Evolutionary conservation across 1,139 yeast species (phyloP).

Genomic region (Eremothecium cymbalariae): DNA sequence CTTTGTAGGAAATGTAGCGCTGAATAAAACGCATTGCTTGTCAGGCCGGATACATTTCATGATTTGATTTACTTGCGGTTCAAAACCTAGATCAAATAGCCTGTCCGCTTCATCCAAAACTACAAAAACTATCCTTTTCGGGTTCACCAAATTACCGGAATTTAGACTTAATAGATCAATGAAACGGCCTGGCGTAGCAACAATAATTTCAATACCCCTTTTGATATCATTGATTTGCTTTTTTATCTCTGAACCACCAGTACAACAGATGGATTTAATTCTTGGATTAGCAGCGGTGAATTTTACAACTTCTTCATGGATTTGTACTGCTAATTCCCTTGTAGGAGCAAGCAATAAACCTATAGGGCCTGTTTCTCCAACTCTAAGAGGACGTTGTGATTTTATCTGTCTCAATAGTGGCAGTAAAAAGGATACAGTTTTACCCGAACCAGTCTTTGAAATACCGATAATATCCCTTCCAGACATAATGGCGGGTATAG

Average conservation of each 20-base stretch:
- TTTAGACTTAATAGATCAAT: conserved; percentile 85
- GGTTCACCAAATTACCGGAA: conserved; percentile 65
- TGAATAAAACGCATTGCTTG: conserved; percentile 82
- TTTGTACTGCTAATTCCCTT: conserved; percentile 84
- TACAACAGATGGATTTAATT: conserved; percentile 65
- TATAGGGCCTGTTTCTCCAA: conserved; percentile 59
- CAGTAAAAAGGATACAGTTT: conserved; percentile 77
- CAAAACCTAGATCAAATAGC: conserved; percentile 96
- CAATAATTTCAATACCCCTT: conserved; percentile 70
- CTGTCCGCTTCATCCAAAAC: conserved; percentile 96
- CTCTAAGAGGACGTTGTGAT: conserved; percentile 52
- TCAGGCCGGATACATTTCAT: conserved; percentile 75
- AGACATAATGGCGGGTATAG: conserved; percentile 82
- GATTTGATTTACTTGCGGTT: conserved; percentile 86
- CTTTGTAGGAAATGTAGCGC: conserved; percentile 86
- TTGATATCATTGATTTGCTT: conserved; percentile 74
- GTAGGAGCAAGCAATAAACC: conserved; percentile 86
- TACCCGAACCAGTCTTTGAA: conserved; percentile 96
- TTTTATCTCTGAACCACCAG: conserved; percentile 89
- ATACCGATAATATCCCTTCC: conserved; percentile 90
- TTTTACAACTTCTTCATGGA: conserved; percentile 54
- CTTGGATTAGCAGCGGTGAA: conserved; percentile 44
- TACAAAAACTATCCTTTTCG: conserved; percentile 64
- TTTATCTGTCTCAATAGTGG: conserved; percentile 79
- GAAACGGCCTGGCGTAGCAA: conserved; percentile 94